Percentiles rank a stretch among this genome's conserved stretches.
phyloP scores from a whole-genome alignment of 1,284 basidiomycete genomes.

The Sporisorium iseilematis-ciliati region DNA sequence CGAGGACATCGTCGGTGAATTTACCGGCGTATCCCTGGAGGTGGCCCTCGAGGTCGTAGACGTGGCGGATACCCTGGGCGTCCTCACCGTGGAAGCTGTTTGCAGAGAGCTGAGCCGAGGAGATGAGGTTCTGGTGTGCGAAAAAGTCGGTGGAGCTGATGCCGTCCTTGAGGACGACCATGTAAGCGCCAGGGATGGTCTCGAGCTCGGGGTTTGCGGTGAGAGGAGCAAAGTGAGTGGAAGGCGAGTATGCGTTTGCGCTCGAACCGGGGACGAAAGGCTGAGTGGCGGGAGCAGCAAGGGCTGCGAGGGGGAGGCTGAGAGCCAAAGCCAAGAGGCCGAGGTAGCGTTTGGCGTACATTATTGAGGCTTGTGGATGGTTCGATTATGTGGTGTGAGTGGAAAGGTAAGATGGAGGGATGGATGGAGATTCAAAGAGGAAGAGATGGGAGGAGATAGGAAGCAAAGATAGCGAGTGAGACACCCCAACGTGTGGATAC shows the following conservation, averaged over 20 bases:
- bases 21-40: slow-evolving; percentile 86
- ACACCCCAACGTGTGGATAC: slow-evolving; percentile 18
- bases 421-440: background rate
- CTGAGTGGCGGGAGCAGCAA: slow-evolving; percentile 53
- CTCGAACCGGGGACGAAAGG: slow-evolving; percentile 54
- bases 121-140: slow-evolving; percentile 56
- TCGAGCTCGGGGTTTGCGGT: slow-evolving; percentile 56
- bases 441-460: slow-evolving; percentile 7
- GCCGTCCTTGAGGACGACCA: slow-evolving; percentile 67
- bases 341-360: slow-evolving; percentile 54
- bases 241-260: slow-evolving; percentile 48
- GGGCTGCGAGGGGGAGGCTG: slow-evolving; percentile 44
- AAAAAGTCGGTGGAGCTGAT: slow-evolving; percentile 57
- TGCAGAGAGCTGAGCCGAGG: slow-evolving; percentile 52
- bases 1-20: slow-evolving; percentile 81
- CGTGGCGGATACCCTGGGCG: slow-evolving; percentile 58
- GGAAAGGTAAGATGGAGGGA: background rate
- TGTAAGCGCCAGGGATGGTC: slow-evolving; percentile 64
- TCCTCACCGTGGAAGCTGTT: slow-evolving; percentile 57
- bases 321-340: slow-evolving; percentile 53
- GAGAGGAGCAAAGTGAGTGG: slow-evolving; percentile 49
- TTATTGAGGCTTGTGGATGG: slow-evolving; percentile 20
- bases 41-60: slow-evolving; percentile 61
- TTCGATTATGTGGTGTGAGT: background rate
- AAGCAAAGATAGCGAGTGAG: slow-evolving; percentile 12